Evolutionary conservation across 1,284 basidiomycete genomes (phyloP).

Genomic region (Heterobasidion annosum): DNA sequence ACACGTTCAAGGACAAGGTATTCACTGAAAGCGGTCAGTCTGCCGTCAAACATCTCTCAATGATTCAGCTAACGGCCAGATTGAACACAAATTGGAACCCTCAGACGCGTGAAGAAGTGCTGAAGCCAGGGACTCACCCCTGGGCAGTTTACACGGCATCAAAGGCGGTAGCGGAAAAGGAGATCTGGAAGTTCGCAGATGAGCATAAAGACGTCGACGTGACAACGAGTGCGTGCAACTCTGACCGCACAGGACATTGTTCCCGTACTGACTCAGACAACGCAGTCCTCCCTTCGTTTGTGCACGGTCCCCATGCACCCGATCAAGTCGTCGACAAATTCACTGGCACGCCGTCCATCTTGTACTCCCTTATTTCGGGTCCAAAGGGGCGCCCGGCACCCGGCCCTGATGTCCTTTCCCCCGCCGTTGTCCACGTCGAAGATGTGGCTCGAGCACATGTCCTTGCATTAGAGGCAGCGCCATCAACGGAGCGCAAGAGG

Average conservation of each 20-base stretch:
- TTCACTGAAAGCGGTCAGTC: conserved; percentile 5
- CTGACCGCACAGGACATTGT: conserved; percentile 6
- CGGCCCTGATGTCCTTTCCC: too few relatives aligned
- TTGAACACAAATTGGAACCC: conserved; percentile 1
- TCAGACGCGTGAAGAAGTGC: conserved; percentile 3
- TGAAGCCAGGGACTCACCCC: neutral
- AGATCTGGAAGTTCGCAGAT: conserved; percentile 14
- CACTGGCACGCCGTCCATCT: neutral
- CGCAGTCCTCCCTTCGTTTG: conserved; percentile 1
- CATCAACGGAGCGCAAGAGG: too few relatives aligned
- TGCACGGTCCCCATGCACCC: neutral
- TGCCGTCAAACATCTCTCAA: too few relatives aligned
- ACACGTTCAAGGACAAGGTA: neutral
- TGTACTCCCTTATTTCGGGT: too few relatives aligned
- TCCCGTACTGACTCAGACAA: neutral
- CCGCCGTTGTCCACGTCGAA: too few relatives aligned
- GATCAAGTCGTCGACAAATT: neutral
- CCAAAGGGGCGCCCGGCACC: too few relatives aligned
- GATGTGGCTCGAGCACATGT: too few relatives aligned
- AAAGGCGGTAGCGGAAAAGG: conserved; percentile 15
- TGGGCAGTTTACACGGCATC: conserved; percentile 11
- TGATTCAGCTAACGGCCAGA: neutral
- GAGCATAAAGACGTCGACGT: conserved; percentile 14
- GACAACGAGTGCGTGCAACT: conserved; percentile 9
- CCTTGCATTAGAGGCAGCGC: too few relatives aligned